These are phyloP conservation scores for Phialocephala sp. DNA, from an alignment of 2,329 filamentous ascomycete species.

Conservation along the genomic window DNA sequence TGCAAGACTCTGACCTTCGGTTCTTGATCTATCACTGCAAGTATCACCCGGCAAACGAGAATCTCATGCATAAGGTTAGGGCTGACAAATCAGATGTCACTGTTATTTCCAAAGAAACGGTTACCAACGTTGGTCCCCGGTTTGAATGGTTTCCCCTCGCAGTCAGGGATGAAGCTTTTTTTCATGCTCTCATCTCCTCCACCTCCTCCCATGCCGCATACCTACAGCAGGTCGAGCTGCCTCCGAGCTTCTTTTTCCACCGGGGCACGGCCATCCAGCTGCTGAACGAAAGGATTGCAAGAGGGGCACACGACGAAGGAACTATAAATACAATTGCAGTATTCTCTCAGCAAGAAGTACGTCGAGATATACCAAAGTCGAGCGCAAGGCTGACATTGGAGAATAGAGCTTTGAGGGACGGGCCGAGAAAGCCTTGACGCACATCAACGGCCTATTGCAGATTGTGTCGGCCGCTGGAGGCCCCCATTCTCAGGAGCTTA, in stretches of 20 bases:
- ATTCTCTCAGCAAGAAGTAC: slow-evolving; percentile 35
- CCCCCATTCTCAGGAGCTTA: slow-evolving; percentile 21
- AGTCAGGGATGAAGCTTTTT: slow-evolving; percentile 34
- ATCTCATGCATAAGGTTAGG: slow-evolving; percentile 21
- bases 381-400: background rate
- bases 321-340: slow-evolving; percentile 33
- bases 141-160: slow-evolving; percentile 36
- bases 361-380: background rate
- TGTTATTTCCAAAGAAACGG: slow-evolving; percentile 23
- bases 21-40: slow-evolving; percentile 35
- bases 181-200: slow-evolving; percentile 34
- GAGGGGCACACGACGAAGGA: slow-evolving; percentile 31
- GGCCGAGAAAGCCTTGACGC: slow-evolving; percentile 22
- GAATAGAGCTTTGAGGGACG: slow-evolving; percentile 27
- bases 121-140: slow-evolving; percentile 32
- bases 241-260: slow-evolving; percentile 28
- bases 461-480: slow-evolving; percentile 30
- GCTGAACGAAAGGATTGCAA: slow-evolving; percentile 29
- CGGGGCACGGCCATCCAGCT: slow-evolving; percentile 33
- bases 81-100: slow-evolving; percentile 34
- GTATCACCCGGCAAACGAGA: slow-evolving; percentile 7
- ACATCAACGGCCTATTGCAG: slow-evolving; percentile 27
- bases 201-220: slow-evolving; percentile 32
- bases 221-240: slow-evolving; percentile 24
- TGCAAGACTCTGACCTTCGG: slow-evolving; percentile 29